Conservation (phyloP, 2,329 filamentous ascomycete genomes). For the Epichloe sibirici region DNA sequence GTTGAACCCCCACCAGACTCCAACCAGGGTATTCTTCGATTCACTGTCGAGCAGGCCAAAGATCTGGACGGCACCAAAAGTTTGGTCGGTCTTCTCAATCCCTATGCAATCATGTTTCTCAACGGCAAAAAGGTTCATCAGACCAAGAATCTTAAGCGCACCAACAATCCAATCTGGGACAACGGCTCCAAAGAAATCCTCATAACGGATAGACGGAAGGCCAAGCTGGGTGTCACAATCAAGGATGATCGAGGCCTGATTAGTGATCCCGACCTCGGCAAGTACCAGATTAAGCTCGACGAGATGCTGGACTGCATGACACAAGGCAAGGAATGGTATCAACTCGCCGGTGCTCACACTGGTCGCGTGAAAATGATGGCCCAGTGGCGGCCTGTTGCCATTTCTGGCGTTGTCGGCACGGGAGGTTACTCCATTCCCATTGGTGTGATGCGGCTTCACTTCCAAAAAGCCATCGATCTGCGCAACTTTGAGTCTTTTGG, state of each 20-base stretch:
- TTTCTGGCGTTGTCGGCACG: constrained; percentile 68
- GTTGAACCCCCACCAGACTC: constrained; percentile 72
- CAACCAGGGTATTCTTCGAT: constrained; percentile 86
- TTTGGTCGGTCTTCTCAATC: constrained; percentile 79
- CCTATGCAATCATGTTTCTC: constrained; percentile 76
- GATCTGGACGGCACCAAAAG: constrained; percentile 89
- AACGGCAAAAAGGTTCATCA: constrained; percentile 86
- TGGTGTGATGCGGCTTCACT: constrained; percentile 89
- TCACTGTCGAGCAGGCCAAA: constrained; percentile 91
- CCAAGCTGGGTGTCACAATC: constrained; percentile 81
- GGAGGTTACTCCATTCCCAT: constrained; percentile 89
- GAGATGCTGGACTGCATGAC: constrained; percentile 85
- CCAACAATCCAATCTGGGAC: constrained; percentile 94
- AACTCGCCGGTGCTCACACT: constrained; percentile 65
- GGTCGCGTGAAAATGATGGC: constrained; percentile 84
- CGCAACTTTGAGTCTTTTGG: constrained; percentile 91
- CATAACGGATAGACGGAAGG: constrained; percentile 83
- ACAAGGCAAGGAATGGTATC: constrained; percentile 95
- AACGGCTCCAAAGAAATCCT: constrained; percentile 88
- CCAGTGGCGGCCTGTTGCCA: constrained; percentile 88
- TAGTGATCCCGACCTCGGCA: constrained; percentile 74
- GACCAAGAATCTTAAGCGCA: constrained; percentile 88
- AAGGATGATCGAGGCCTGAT: constrained; percentile 88
- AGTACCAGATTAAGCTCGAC: constrained; percentile 89
- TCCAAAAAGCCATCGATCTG: constrained; percentile 69